A percentile compares a stretch with the other conserved stretches of the same genome.
These are phyloP conservation scores for Boechera retrofracta DNA, from an alignment of 345 rosid species.

Conservation along the genomic window DNA sequence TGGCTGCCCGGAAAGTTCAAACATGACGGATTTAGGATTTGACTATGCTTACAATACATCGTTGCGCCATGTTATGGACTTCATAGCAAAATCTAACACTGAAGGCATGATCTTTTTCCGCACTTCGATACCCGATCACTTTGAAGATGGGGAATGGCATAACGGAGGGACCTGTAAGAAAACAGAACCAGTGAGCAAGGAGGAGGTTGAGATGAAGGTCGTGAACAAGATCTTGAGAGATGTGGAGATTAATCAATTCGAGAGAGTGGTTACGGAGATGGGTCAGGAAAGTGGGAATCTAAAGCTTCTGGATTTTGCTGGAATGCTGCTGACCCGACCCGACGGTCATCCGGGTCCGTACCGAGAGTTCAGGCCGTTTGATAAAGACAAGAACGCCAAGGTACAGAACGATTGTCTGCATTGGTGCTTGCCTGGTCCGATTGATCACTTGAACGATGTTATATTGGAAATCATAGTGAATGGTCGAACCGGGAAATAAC, in stretches of 20 bases:
- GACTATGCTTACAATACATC: constrained; percentile 79
- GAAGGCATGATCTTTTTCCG: constrained; percentile 71
- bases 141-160: constrained; percentile 92
- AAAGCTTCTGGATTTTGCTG: constrained; percentile 76
- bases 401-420: constrained; percentile 96
- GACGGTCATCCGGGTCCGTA: constrained; percentile 98
- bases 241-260: constrained; percentile 67
- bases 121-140: constrained; percentile 90
- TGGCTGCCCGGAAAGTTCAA: constrained; percentile 63
- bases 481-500: constrained; percentile 38
- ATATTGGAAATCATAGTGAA: constrained; percentile 75
- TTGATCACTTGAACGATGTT: constrained; percentile 81
- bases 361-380: constrained; percentile 73
- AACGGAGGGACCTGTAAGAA: constrained; percentile 73
- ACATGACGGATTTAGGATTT: constrained; percentile 77
- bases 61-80: constrained; percentile 61
- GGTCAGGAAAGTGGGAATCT: constrained; percentile 58
- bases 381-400: constrained; percentile 59
- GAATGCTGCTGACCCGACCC: constrained; percentile 68
- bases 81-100: constrained; percentile 61
- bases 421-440: constrained; percentile 99
- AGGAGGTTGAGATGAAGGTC: constrained; percentile 64
- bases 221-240: constrained; percentile 62
- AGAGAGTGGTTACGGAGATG: constrained; percentile 60
- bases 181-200: constrained; percentile 65